Evolutionary conservation across 495 filamentous ascomycete genomes (phyloP), one percentile per base, ranked within the genome.

Genomic region (Cercophora scortea): DNA sequence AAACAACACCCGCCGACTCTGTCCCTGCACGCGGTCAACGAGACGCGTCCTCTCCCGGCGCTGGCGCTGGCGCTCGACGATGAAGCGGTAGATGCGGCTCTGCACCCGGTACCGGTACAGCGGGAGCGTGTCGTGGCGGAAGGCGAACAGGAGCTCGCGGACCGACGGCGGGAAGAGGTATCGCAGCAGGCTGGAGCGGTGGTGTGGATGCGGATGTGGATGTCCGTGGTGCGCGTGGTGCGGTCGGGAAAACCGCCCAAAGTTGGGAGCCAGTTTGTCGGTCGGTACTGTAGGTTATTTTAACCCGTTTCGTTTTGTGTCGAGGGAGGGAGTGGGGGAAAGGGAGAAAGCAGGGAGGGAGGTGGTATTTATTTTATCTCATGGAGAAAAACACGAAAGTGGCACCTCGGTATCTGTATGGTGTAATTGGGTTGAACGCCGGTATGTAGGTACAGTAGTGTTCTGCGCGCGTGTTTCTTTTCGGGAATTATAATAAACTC

Each of bases 61-160:
- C 55, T 71, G 77, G 39, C 71, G 74, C 66, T 89, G 83, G 15
- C 80, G 73, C 52, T 76, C 71, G 59, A 91, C 65, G 42, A 94
- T 76, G 58, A 84, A 88, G 13, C 75, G 72, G 66, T 90, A 92
- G 49, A 95, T 78, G 49, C 83, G 78, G 47, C 85, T 82, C 61
- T 93, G 88, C 4, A 87, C 71, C 32, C 79, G 77, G 57, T 80
- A 79, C 52, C 81, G 83, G 54, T 88, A 79, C 42, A 76, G 72
- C 40, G 88, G 85, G 36, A 94, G 67, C n/a, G 78, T 85, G 57
- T 88, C 81, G 77, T 86, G 77, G 47, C 82, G 85, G 67, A 95
- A 77, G 46, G 74, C 71, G 54, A 81, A 77, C 38, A 92, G 73
- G 36, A 73, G 77, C 33, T 78, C 78, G 45, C 73, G 78, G 39